Evolutionary conservation across 2,329 filamentous ascomycete species (phyloP).

Genomic region (Penicillium italicum): DNA sequence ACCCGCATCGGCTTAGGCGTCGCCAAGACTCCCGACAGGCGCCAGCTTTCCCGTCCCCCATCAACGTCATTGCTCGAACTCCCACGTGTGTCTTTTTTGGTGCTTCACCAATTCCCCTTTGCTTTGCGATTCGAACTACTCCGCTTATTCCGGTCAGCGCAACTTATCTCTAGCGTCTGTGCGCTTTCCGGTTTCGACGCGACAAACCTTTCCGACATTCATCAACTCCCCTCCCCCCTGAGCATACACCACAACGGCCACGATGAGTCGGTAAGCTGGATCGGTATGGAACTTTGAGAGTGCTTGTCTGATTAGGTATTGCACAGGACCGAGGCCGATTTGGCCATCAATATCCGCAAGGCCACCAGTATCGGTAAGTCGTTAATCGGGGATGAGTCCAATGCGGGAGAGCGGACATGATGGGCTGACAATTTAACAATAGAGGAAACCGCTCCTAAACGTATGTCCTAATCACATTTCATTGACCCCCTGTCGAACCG

Average conservation of each 20-base stretch:
- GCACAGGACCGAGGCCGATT: conserved; percentile 58
- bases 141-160: conserved; percentile 11
- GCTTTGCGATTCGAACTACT: neutral
- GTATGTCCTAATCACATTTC: conserved; percentile 39
- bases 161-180: conserved; percentile 10
- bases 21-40: conserved; percentile 34
- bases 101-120: conserved; percentile 3
- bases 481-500: conserved; percentile 4
- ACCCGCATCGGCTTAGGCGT: conserved; percentile 22
- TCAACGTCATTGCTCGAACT: conserved; percentile 33
- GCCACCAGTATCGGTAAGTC: conserved; percentile 59
- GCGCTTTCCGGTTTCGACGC: conserved; percentile 22
- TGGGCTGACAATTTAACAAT: conserved; percentile 19
- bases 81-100: conserved; percentile 15
- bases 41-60: conserved; percentile 34
- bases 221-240: conserved; percentile 20
- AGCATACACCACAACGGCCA: conserved; percentile 49
- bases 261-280: conserved; percentile 57
- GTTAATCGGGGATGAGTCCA: conserved; percentile 1
- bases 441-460: conserved; percentile 66
- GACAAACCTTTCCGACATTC: conserved; percentile 8
- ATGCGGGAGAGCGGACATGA: conserved; percentile 2
- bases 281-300: neutral
- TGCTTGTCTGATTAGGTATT: conserved; percentile 3
- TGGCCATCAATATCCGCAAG: conserved; percentile 65